Evolutionary conservation across 1,139 yeast genomes (phyloP).

Genomic region (Candida gigantensis): DNA sequence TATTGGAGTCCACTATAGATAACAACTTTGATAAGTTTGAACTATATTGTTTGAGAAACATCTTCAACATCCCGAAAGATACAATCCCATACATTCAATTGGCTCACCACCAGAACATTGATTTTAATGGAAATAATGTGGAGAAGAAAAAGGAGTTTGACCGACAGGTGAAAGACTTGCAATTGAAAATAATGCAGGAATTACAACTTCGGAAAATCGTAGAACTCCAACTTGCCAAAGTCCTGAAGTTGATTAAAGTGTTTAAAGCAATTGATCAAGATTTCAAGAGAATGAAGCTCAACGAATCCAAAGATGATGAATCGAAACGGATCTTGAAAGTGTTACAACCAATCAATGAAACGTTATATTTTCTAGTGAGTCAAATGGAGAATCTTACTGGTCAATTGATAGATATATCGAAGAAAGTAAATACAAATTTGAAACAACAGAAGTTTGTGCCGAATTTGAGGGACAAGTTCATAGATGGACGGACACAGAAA

Average conservation of each 20-base stretch:
- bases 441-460: conserved; percentile 23
- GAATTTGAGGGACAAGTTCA: conserved; percentile 29
- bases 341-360: conserved; percentile 56
- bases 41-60: conserved; percentile 75
- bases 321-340: conserved; percentile 34
- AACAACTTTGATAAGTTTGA: conserved; percentile 85
- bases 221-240: conserved; percentile 41
- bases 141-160: conserved; percentile 31
- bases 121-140: conserved; percentile 21
- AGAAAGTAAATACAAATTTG: conserved; percentile 17
- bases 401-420: conserved; percentile 38
- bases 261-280: conserved; percentile 28
- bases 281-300: conserved; percentile 7
- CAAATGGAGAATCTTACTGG: conserved; percentile 43
- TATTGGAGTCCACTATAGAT: conserved; percentile 78
- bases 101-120: conserved; percentile 65
- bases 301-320: no score
- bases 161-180: conserved; percentile 33
- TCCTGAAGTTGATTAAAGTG: conserved; percentile 34
- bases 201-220: conserved; percentile 45
- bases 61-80: conserved; percentile 71
- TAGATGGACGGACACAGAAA: conserved; percentile 12
- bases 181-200: conserved; percentile 47
- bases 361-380: conserved; percentile 44
- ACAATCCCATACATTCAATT: conserved; percentile 63